Conservation (phyloP, 441 rosid genomes). For the Rhodomyrtus psidioides region DNA sequence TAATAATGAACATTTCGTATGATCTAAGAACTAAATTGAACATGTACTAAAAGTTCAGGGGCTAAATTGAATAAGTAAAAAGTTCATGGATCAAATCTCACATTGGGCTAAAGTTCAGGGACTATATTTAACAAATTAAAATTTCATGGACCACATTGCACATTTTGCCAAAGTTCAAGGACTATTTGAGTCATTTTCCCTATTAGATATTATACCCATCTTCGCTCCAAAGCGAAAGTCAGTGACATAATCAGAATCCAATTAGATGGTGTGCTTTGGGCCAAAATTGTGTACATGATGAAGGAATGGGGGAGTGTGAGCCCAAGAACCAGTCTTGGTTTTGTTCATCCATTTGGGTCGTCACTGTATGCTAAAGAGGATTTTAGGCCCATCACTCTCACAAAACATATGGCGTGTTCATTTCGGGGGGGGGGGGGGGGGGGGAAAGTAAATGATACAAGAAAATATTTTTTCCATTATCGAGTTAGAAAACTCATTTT, state of each 20-base stretch:
- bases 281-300: not conserved
- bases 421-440: too few relatives aligned
- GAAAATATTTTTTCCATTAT: not conserved
- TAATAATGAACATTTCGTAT: too few relatives aligned
- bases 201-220: not conserved
- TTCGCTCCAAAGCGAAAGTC: not conserved
- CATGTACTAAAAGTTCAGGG: too few relatives aligned
- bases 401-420: not conserved
- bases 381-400: not conserved
- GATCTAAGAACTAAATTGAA: too few relatives aligned
- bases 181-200: too few relatives aligned
- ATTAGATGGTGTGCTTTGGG: not conserved
- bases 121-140: too few relatives aligned
- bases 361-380: not conserved
- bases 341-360: not conserved
- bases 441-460: accelerated
- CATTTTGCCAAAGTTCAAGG: too few relatives aligned
- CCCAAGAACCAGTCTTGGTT: not conserved
- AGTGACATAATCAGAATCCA: not conserved
- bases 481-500: not conserved
- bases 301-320: not conserved
- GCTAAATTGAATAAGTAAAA: too few relatives aligned
- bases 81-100: too few relatives aligned
- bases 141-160: too few relatives aligned
- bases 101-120: too few relatives aligned